phyloP scores from a whole-genome alignment of 768 basidiomycete genomes.

The Amanita muscaria region DNA sequence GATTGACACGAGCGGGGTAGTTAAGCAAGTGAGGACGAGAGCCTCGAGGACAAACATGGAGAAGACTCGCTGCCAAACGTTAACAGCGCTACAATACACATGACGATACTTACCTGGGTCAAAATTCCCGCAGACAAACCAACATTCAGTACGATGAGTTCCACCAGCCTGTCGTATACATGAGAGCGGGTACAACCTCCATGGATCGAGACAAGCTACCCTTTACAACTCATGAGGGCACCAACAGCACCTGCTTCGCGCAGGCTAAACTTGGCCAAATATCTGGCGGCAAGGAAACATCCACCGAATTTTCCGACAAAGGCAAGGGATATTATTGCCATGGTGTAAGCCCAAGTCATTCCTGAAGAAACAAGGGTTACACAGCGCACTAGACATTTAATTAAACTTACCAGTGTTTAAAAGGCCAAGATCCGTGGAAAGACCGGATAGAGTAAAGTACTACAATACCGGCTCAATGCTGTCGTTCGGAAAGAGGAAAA shows the following conservation, averaged over 20 bases:
- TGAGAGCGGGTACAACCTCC: background rate
- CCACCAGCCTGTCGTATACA: slow-evolving; percentile 53
- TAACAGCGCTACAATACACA: background rate
- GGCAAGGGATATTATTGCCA: slow-evolving; percentile 70
- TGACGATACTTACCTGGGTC: slow-evolving; percentile 30
- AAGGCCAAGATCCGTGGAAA: slow-evolving; percentile 82
- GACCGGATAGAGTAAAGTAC: slow-evolving; percentile 91
- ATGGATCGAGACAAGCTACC: slow-evolving; percentile 32
- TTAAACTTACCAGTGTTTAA: slow-evolving; percentile 56
- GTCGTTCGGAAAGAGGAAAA: slow-evolving; percentile 1
- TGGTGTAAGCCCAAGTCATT: slow-evolving; percentile 81
- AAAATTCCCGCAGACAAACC: slow-evolving; percentile 78
- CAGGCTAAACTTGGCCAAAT: slow-evolving; percentile 64
- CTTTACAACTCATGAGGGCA: slow-evolving; percentile 93
- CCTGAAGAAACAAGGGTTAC: slow-evolving; percentile 25
- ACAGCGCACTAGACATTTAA: background rate
- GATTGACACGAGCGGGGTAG: slow-evolving; percentile 49
- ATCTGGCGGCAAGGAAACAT: slow-evolving; percentile 61
- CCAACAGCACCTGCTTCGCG: slow-evolving; percentile 82
- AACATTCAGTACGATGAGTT: slow-evolving; percentile 93
- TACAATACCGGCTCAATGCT: too few relatives aligned
- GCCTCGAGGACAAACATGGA: slow-evolving; percentile 94
- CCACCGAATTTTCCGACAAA: slow-evolving; percentile 88
- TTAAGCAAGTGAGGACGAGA: slow-evolving; percentile 75
- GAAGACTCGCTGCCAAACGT: slow-evolving; percentile 50